Percentiles rank a stretch among this genome's conserved stretches.
Conservation (phyloP, 2,329 filamentous ascomycete genomes). For the Alternaria ethzedia region DNA sequence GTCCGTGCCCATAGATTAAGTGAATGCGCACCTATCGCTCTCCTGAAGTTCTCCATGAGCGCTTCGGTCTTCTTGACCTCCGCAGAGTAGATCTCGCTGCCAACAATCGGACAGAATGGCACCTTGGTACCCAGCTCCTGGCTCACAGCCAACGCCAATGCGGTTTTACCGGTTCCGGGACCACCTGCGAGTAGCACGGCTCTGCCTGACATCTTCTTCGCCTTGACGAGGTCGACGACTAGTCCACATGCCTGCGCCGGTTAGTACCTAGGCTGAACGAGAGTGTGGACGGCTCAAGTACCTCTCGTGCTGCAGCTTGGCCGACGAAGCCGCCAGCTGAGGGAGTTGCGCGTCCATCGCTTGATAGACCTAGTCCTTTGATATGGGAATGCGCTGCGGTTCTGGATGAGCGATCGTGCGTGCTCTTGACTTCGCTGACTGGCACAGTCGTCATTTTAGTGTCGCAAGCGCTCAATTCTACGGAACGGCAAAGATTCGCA, state of each 20-base stretch:
- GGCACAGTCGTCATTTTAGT: conserved; percentile 47
- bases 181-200: conserved; percentile 93
- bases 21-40: conserved; percentile 76
- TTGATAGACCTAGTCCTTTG: conserved; percentile 85
- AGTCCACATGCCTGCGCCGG: conserved; percentile 80
- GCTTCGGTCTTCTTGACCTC: conserved; percentile 99
- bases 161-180: conserved; percentile 93
- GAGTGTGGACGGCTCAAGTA: conserved; percentile 49
- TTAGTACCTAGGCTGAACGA: conserved; percentile 12
- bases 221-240: conserved; percentile 92
- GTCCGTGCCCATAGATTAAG: not conserved
- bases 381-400: conserved; percentile 98
- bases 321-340: conserved; percentile 80
- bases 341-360: conserved; percentile 82
- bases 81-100: conserved; percentile 95
- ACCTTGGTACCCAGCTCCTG: conserved; percentile 98
- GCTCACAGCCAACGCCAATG: conserved; percentile 90
- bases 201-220: conserved; percentile 96
- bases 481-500: not conserved
- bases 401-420: conserved; percentile 79
- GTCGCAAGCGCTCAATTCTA: conserved; percentile 17
- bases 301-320: conserved; percentile 86
- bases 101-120: conserved; percentile 96
- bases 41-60: conserved; percentile 98
- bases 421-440: conserved; percentile 87